Evolutionary conservation across 1,139 yeast species (phyloP), one percentile per base, ranked within the genome.

Genomic region (Pichia sp.): DNA sequence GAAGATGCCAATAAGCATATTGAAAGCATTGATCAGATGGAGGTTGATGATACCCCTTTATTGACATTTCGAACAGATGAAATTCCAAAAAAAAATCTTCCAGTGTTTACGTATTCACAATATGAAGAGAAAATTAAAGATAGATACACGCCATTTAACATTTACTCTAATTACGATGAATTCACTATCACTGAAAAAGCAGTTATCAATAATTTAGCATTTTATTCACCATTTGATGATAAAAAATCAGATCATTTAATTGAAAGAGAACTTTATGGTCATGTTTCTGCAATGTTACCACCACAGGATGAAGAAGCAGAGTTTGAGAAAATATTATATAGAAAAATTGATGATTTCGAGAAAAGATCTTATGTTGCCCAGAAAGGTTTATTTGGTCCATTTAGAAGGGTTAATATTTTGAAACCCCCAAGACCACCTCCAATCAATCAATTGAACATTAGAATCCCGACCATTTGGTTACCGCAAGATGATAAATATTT

Each of bases 391-490:
- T 80, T 80, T 65, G 70, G 76, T 34, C 78, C 78, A 0, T 84
- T 79, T 55, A 76, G 86, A 56, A 70, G 84, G 44, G 76, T 79
- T 53, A 80, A 79, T 51, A 71, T 73, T 35, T 69, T 85, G 45
- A 80, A 82, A 56, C 94, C 97, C 0, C 98, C 97, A 5, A 77
- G 79, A 48, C 97, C 97, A 0, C 97, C 97, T 9, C 76, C 84
- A 25, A 69, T 85, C 53, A 82, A 82, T 59, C 85, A 87, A 59
- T 71, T 90, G 53, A 90, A 86, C 53, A 77, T 77, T 55, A 72
- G 97, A 53, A 82, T 92, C 1, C 97, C 97, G 2, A 88, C 97
- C 0, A 86, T 89, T 42, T 92, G 98, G 98, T 72, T 89, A 20
- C 97, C 97, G 0, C 89, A 84, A 56, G 98, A 92, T 64, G 98